phyloP scores from a whole-genome alignment of 306 rosid genomes.

The Sindora glabra region DNA sequence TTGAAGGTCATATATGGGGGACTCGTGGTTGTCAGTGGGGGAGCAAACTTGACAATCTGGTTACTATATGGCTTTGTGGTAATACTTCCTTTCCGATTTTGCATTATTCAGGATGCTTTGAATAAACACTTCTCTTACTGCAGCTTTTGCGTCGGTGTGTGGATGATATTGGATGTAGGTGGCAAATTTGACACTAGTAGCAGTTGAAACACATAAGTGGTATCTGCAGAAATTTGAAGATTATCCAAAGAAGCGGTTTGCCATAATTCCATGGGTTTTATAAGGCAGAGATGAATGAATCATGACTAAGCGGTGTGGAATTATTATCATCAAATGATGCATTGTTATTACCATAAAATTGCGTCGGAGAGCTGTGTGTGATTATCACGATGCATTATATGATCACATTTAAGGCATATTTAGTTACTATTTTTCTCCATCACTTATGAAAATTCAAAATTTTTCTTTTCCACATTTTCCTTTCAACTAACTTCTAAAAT shows the following conservation, averaged over 20 bases:
- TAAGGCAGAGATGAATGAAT: not conserved
- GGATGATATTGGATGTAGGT: conserved; percentile 26
- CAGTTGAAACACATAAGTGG: conserved; percentile 54
- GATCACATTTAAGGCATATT: too few relatives aligned
- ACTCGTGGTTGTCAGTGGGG: conserved; percentile 44
- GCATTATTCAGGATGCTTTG: too few relatives aligned
- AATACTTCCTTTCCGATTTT: too few relatives aligned
- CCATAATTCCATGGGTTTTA: conserved; percentile 33
- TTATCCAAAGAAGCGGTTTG: conserved; percentile 28
- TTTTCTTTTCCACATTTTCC: too few relatives aligned
- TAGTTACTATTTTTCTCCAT: too few relatives aligned
- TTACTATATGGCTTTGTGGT: conserved; percentile 46
- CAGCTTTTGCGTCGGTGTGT: not conserved
- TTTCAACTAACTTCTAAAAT: too few relatives aligned
- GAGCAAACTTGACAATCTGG: conserved; percentile 45
- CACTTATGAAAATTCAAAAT: too few relatives aligned
- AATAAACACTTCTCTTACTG: not conserved
- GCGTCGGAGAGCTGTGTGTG: too few relatives aligned
- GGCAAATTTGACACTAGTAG: conserved; percentile 35
- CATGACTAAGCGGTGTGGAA: not conserved
- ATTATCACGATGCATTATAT: too few relatives aligned
- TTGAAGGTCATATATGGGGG: conserved; percentile 46
- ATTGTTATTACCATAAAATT: not conserved
- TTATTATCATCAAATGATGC: not conserved
- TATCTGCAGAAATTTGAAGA: conserved; percentile 33